Evolutionary conservation across 2,329 filamentous ascomycete species (phyloP), one percentile per base, ranked within the genome.

Genomic region (Moelleriella libera): DNA sequence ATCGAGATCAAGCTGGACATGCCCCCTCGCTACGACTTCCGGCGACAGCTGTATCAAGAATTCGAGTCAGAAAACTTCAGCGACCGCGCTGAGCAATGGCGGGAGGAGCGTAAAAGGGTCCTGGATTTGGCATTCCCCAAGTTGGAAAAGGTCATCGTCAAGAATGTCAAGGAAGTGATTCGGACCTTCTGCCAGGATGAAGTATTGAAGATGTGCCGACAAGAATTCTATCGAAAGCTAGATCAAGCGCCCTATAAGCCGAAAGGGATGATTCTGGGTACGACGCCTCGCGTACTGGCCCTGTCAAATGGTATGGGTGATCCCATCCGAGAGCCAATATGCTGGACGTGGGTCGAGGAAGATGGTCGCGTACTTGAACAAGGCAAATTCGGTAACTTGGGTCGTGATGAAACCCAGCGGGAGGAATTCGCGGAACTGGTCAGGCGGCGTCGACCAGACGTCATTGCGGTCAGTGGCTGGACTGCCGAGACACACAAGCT

Each of bases 201-300:
- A 57, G 80, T 98, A 45, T 81, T 89, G n/a, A 86, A 83, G 58
- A 77, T 82, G 47, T 94, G 89, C 57, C 84, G 92, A 46, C 88
- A 94, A 55, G 85, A 88, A 51, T 97, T 92, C 64, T 85, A 83
- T 42, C 83, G 85, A 63, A 85, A 88, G 61, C 78, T 98, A 29
- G 92, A 98, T 58, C 92, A 98, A 65, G 89, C 92, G 7, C 92
- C 92, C 0, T 94, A 89, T 68, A 95, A 96, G 64, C 89, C 92
- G 5, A 89, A 90, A 65, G 89, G 88, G 8, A 88, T 96, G 78
- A 77, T 88, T 21, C 72, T 94, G 40, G 92, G 92, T 30, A 95
- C 89, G 0, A 77, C 83, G 6, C 89, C 92, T 43, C 83, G 90
- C 32, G 88, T 96, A 5, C 75, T 98, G 44, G 80, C 89, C 5